phyloP scores from a whole-genome alignment of 2,329 filamentous ascomycete genomes.

The Daldinia sp. region DNA sequence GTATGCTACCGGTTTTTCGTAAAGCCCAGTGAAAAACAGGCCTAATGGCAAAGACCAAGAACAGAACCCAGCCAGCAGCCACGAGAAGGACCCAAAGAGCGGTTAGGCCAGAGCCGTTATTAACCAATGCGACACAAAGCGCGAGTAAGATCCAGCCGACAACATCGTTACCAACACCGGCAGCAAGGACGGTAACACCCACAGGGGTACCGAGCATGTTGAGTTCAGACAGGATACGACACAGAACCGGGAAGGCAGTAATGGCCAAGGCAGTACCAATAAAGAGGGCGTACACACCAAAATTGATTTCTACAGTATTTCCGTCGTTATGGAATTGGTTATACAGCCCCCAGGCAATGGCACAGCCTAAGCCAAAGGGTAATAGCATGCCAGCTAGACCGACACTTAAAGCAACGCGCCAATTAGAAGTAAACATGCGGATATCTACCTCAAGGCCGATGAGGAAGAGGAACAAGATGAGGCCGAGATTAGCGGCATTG shows the following conservation, averaged over 20 bases:
- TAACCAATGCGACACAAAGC: conserved; percentile 92
- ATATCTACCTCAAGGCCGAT: conserved; percentile 82
- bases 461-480: conserved; percentile 80
- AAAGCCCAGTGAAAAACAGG: conserved; percentile 82
- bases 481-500: conserved; percentile 77
- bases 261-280: conserved; percentile 95
- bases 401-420: conserved; percentile 76
- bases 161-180: conserved; percentile 93
- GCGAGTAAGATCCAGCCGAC: conserved; percentile 92
- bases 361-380: conserved; percentile 78
- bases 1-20: conserved; percentile 78
- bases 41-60: conserved; percentile 78
- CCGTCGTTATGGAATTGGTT: conserved; percentile 66
- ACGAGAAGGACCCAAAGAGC: conserved; percentile 87
- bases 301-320: conserved; percentile 50
- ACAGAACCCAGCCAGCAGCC: conserved; percentile 78
- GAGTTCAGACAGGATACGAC: conserved; percentile 90
- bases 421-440: conserved; percentile 75
- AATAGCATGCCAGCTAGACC: conserved; percentile 77
- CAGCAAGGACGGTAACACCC: conserved; percentile 89
- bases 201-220: conserved; percentile 86
- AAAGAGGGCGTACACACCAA: conserved; percentile 71
- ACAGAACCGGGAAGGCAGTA: conserved; percentile 90
- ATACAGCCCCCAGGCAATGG: conserved; percentile 78
- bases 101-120: conserved; percentile 83